Evolutionary conservation across 805 yeast species (phyloP).

Genomic region (Naumovozyma dairenensis): DNA sequence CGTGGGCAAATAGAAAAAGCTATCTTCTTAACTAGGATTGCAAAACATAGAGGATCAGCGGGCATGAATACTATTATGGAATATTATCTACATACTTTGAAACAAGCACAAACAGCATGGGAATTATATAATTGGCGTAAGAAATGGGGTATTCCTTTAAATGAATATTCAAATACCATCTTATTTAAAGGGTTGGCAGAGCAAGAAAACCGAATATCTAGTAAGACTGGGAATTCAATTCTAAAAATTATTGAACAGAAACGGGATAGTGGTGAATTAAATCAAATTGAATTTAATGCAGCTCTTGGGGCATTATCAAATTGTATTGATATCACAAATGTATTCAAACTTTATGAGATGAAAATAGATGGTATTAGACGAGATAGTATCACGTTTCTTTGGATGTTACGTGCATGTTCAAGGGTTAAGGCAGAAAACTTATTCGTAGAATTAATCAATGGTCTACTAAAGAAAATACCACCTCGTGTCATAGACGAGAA

Average conservation of each 20-base stretch:
- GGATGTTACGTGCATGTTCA: constrained; percentile 17
- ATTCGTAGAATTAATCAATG: constrained; percentile 13
- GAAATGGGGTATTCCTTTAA: constrained; percentile 49
- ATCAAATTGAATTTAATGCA: constrained; percentile 38
- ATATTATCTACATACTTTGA: constrained; percentile 34
- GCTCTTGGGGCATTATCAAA: constrained; percentile 36
- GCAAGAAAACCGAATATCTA: constrained; percentile 22
- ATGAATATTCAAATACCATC: constrained; percentile 40
- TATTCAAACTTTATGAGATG: constrained; percentile 32
- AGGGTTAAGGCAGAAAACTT: constrained; percentile 11
- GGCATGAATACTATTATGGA: constrained; percentile 55
- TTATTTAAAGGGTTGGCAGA: constrained; percentile 38
- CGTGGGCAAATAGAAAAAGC: constrained; percentile 47
- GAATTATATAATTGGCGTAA: constrained; percentile 45
- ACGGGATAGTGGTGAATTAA: constrained; percentile 25
- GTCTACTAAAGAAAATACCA: constrained; percentile 14
- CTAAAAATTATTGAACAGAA: constrained; percentile 26
- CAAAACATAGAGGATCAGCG: constrained; percentile 42
- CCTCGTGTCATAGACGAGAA: constrained; percentile 14
- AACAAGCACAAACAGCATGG: constrained; percentile 39
- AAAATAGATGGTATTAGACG: constrained; percentile 9
- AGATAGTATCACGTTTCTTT: constrained; percentile 20
- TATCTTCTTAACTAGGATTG: constrained; percentile 37
- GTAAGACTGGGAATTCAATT: constrained; percentile 29
- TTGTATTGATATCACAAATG: constrained; percentile 31